A percentile compares a stretch with the other conserved stretches of the same genome.
phyloP scores from a whole-genome alignment of 75 land plant genomes.

The Pinus albicaulis region DNA sequence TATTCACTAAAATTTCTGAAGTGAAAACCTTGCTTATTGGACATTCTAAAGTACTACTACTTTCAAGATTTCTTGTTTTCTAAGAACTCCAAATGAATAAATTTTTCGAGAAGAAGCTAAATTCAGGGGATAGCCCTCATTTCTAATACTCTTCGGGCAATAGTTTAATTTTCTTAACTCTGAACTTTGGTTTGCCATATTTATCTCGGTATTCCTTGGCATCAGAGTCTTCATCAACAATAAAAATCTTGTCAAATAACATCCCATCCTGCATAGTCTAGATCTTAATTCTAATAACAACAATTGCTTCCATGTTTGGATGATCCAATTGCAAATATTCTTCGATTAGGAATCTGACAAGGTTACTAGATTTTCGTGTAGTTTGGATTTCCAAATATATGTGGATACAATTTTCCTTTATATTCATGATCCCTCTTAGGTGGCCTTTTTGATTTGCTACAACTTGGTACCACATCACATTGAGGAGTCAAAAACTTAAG shows the following conservation, averaged over 20 bases:
- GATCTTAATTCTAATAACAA: slow-evolving; percentile 91
- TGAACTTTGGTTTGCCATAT: slow-evolving; percentile 78
- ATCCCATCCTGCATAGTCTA: slow-evolving; percentile 99
- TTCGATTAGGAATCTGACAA: slow-evolving; percentile 81
- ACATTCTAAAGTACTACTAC: too few species aligned
- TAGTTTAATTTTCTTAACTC: slow-evolving; percentile 73
- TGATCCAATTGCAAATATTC: slow-evolving; percentile 69
- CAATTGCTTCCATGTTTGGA: slow-evolving; percentile 88
- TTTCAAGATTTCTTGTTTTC: too few species aligned
- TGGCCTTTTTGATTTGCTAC: slow-evolving; percentile 92
- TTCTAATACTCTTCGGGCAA: too few species aligned
- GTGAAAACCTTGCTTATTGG: too few species aligned
- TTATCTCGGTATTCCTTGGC: slow-evolving; percentile 55
- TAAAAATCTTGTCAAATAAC: slow-evolving; percentile 84
- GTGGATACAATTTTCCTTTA: slow-evolving; percentile 94
- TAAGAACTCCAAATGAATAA: too few species aligned
- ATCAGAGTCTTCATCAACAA: slow-evolving; percentile 53
- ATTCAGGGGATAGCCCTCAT: too few species aligned
- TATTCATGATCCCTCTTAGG: slow-evolving; percentile 85
- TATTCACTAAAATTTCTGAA: too few species aligned
- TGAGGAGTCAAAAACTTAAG: slow-evolving; percentile 85
- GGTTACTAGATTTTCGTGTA: slow-evolving; percentile 96
- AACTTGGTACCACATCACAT: slow-evolving; percentile 86
- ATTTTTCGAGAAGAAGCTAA: too few species aligned
- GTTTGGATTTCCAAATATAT: slow-evolving; percentile 85